Evolutionary conservation across 2,329 filamentous ascomycete genomes (phyloP).

Genomic region (Pestalotiopsis fici): DNA sequence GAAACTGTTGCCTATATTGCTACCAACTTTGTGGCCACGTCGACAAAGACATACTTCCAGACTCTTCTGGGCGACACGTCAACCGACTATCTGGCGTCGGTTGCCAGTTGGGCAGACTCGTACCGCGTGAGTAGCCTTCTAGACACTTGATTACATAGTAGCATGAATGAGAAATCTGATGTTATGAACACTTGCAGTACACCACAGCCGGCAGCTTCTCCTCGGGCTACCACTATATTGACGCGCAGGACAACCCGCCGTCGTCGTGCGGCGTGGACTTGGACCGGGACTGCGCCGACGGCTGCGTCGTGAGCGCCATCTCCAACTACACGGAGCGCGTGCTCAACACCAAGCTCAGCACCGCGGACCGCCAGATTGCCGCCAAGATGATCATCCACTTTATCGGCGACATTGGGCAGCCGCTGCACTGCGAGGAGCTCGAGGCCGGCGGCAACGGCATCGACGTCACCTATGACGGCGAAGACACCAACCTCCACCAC

Average conservation of each 20-base stretch:
- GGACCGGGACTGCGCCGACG: slow-evolving; percentile 60
- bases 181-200: slow-evolving; percentile 19
- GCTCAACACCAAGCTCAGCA: slow-evolving; percentile 23
- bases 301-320: slow-evolving; percentile 62
- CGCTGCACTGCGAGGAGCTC: slow-evolving; percentile 53
- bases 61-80: slow-evolving; percentile 43
- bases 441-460: slow-evolving; percentile 59
- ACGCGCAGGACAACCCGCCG: slow-evolving; percentile 65
- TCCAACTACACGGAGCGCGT: slow-evolving; percentile 36
- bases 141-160: not conserved
- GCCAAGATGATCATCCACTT: slow-evolving; percentile 45
- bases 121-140: slow-evolving; percentile 28
- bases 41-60: slow-evolving; percentile 43
- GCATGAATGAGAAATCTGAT: not conserved
- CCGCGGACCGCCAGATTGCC: slow-evolving; percentile 32
- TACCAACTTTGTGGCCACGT: slow-evolving; percentile 44
- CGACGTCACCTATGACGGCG: slow-evolving; percentile 50
- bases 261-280: slow-evolving; percentile 57
- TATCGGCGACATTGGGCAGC: slow-evolving; percentile 57
- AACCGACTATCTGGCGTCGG: slow-evolving; percentile 45
- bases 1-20: slow-evolving; percentile 56
- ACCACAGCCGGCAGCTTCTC: slow-evolving; percentile 47
- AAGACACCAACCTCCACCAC: slow-evolving; percentile 58
- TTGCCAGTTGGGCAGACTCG: slow-evolving; percentile 53
- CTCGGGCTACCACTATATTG: slow-evolving; percentile 38